phyloP scores from a whole-genome alignment of 352 stramenopile genomes.

The Phytophthora pinifolia region DNA sequence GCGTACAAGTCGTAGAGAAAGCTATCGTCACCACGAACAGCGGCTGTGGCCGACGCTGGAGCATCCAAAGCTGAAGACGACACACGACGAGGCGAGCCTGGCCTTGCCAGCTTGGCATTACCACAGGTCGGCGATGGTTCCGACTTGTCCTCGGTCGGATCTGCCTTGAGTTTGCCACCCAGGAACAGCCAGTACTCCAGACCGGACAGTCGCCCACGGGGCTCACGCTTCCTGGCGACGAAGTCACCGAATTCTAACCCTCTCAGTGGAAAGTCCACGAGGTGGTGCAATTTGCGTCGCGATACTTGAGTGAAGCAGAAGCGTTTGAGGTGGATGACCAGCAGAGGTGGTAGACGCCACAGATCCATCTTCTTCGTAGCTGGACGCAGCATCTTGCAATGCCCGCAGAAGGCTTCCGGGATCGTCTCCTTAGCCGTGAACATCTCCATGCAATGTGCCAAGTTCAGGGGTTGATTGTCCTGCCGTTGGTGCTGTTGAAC shows the following conservation, averaged over 20 bases:
- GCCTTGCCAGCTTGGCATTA: conserved; percentile 8
- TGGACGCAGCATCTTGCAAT: conserved; percentile 90
- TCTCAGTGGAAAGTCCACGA: conserved; percentile 95
- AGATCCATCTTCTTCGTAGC: conserved; percentile 97
- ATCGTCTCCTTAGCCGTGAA: conserved; percentile 86
- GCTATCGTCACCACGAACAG: conserved; percentile 46
- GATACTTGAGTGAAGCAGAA: conserved; percentile 97
- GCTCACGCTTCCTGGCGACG: conserved; percentile 62
- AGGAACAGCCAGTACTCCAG: conserved; percentile 77
- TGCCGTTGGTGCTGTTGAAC: conserved; percentile 65
- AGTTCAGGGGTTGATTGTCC: conserved; percentile 80
- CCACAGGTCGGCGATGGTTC: conserved; percentile 11
- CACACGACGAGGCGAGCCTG: conserved; percentile 17
- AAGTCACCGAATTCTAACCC: conserved; percentile 89
- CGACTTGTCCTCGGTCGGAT: conserved; percentile 8
- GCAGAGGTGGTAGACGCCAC: conserved; percentile 95
- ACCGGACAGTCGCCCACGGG: conserved; percentile 43
- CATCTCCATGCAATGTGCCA: conserved; percentile 84
- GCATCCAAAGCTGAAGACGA: conserved; percentile 49
- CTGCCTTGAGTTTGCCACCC: conserved; percentile 59
- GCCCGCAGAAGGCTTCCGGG: conserved; percentile 76
- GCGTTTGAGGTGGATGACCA: conserved; percentile 99
- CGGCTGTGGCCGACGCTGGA: conserved; percentile 58
- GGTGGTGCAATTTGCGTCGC: conserved; percentile 94
- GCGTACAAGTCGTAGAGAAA: conserved; percentile 96